A percentile compares a stretch with the other conserved stretches of the same genome.
Conservation (phyloP, 768 basidiomycete genomes). For the Lentinus brumalis region DNA sequence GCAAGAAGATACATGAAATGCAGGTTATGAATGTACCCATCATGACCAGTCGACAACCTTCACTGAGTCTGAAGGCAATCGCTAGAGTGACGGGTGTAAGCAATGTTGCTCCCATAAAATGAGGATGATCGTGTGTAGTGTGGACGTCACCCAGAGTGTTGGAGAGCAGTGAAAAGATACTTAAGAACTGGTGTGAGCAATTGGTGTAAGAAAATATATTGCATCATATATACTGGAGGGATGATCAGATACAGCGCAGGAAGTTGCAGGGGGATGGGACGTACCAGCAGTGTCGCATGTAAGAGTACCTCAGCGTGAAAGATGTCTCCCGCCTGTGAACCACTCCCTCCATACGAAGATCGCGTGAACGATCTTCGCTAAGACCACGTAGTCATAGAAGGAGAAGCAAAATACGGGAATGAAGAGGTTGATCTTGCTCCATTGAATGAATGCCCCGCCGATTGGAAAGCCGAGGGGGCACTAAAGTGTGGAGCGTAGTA, state of each 20-base stretch:
- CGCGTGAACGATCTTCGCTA: constrained; percentile 24
- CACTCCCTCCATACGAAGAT: constrained; percentile 36
- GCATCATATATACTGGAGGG: not conserved
- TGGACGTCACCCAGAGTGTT: constrained; percentile 96
- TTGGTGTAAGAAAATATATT: not conserved
- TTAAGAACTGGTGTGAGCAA: not conserved
- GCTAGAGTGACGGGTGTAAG: constrained; percentile 12
- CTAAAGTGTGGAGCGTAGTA: constrained; percentile 79
- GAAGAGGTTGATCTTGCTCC: constrained; percentile 64
- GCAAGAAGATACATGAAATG: not conserved
- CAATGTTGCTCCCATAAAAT: constrained; percentile 93
- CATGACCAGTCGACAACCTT: constrained; percentile 16
- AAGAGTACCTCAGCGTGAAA: not conserved
- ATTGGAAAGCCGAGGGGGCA: constrained; percentile 59
- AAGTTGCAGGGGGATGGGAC: not conserved
- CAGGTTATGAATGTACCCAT: not conserved
- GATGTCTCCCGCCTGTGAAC: constrained; percentile 58
- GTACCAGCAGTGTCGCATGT: constrained; percentile 16
- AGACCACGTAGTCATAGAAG: constrained; percentile 24
- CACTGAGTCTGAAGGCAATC: constrained; percentile 10
- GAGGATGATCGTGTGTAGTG: constrained; percentile 78
- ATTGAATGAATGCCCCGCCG: constrained; percentile 83
- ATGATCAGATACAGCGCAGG: not conserved
- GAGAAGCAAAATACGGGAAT: constrained; percentile 43
- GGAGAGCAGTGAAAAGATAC: constrained; percentile 59